Percentiles rank a stretch among this genome's conserved stretches.
These are phyloP conservation scores for Somion occarium DNA, from an alignment of 1,284 basidiomycete genomes.

Conservation along the genomic window DNA sequence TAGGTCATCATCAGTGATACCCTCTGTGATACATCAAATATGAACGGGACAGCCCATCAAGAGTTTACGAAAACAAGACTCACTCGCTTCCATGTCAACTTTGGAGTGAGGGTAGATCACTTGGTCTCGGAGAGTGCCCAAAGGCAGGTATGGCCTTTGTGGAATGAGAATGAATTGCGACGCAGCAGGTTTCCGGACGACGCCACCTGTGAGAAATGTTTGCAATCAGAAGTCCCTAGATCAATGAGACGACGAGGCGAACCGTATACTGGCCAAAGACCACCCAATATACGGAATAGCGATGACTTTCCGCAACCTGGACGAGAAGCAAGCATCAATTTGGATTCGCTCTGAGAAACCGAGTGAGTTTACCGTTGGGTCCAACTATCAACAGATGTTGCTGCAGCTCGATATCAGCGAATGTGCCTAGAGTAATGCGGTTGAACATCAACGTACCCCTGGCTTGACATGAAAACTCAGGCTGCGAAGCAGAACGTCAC, in stretches of 20 bases:
- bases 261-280: conserved; percentile 96
- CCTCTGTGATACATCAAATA: conserved; percentile 45
- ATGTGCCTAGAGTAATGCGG: not conserved
- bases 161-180: conserved; percentile 93
- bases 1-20: conserved; percentile 75
- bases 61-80: too few species aligned
- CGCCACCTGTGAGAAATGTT: conserved; percentile 51
- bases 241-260: conserved; percentile 11
- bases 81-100: conserved; percentile 69
- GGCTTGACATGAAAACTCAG: conserved; percentile 89
- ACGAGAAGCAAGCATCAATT: conserved; percentile 3
- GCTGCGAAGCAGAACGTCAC: conserved; percentile 82
- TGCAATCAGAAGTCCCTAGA: not conserved
- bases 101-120: conserved; percentile 84
- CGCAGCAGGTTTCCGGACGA: conserved; percentile 89
- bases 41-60: too few species aligned
- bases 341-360: not conserved
- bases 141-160: conserved; percentile 90
- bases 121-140: conserved; percentile 93
- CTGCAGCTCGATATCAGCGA: conserved; percentile 30
- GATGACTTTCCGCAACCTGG: conserved; percentile 84
- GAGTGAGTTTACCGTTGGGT: conserved; percentile 65
- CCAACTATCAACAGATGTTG: conserved; percentile 90
- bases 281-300: conserved; percentile 92
- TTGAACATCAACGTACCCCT: conserved; percentile 55